Percentiles rank a stretch among this genome's conserved stretches.
phyloP scores from a whole-genome alignment of 1,284 basidiomycete genomes.

The Taiwanofungus camphoratus region DNA sequence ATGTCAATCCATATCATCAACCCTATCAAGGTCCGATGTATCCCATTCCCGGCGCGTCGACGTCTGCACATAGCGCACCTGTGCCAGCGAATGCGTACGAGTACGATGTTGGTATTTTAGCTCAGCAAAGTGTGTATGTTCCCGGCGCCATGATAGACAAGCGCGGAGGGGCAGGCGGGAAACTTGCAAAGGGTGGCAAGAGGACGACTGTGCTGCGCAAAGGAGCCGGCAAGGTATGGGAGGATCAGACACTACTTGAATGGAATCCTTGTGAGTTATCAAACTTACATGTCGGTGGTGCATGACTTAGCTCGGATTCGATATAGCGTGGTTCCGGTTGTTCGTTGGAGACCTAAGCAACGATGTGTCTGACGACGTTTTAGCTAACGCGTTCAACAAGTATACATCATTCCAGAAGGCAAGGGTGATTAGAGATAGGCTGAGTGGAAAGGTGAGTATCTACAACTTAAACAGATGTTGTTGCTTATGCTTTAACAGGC shows the following conservation, averaged over 20 bases:
- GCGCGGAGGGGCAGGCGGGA: constrained; percentile 76
- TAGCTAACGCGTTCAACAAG: constrained; percentile 89
- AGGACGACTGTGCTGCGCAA: constrained; percentile 92
- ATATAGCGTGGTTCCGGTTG: constrained; percentile 89
- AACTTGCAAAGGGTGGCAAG: constrained; percentile 86
- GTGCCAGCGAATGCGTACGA: constrained; percentile 86
- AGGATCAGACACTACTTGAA: constrained; percentile 94
- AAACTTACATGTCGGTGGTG: constrained; percentile 6
- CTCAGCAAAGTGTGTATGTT: constrained; percentile 84
- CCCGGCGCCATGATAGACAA: constrained; percentile 85
- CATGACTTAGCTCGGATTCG: constrained; percentile 11
- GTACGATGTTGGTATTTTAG: constrained; percentile 82
- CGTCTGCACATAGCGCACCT: constrained; percentile 66
- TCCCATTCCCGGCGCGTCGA: constrained; percentile 53
- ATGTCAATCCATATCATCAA: constrained; percentile 74
- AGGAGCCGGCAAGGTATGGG: constrained; percentile 94
- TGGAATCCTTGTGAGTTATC: constrained; percentile 88
- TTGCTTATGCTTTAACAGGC: constrained; percentile 47
- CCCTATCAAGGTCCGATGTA: constrained; percentile 72
- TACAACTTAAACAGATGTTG: neutral
- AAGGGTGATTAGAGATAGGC: constrained; percentile 87
- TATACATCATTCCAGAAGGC: constrained; percentile 93
- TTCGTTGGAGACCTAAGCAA: constrained; percentile 99
- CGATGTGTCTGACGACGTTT: constrained; percentile 93
- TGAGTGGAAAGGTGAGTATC: constrained; percentile 73